phyloP scores from a whole-genome alignment of 139 green algal species.

The Chlorella sp. region DNA sequence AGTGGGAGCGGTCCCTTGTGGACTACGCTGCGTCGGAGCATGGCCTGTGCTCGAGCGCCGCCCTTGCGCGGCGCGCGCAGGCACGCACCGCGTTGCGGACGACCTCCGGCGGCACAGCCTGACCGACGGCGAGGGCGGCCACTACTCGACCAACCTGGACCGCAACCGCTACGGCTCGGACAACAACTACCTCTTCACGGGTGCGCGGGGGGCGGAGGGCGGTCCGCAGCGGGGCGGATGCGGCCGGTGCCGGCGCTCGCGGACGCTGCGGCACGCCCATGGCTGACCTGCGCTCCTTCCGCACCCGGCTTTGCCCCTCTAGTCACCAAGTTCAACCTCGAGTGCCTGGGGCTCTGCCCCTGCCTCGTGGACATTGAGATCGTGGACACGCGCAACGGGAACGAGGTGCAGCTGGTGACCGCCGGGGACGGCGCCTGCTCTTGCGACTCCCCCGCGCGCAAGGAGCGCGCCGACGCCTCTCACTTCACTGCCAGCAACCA shows the following conservation, averaged over 20 bases:
- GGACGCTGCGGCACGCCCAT: too few relatives aligned
- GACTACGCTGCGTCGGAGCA: too few relatives aligned
- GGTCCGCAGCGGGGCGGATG: neutral
- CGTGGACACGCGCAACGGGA: conserved; percentile 88
- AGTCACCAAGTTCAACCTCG: conserved; percentile 91
- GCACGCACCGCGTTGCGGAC: conserved; percentile 75
- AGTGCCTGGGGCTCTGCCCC: conserved; percentile 88
- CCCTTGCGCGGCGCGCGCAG: too few relatives aligned
- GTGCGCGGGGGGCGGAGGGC: conserved; percentile 21
- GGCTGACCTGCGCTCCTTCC: too few relatives aligned
- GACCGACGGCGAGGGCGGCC: conserved; percentile 70
- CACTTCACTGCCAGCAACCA: conserved; percentile 16
- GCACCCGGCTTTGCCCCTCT: neutral
- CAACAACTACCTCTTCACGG: conserved; percentile 95
- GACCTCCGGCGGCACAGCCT: conserved; percentile 90
- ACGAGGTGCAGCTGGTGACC: conserved; percentile 72
- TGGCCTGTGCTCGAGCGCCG: too few relatives aligned
- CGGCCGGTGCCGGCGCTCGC: too few relatives aligned
- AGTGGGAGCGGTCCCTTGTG: too few relatives aligned
- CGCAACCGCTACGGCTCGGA: conserved; percentile 95
- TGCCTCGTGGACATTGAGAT: conserved; percentile 95
- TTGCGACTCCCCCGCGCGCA: conserved; percentile 49
- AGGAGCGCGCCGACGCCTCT: conserved; percentile 32
- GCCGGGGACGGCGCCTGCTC: conserved; percentile 70
- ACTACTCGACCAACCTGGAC: conserved; percentile 96